phyloP scores from a whole-genome alignment of 2,329 filamentous ascomycete species.

The Sphaerulina populicola region DNA sequence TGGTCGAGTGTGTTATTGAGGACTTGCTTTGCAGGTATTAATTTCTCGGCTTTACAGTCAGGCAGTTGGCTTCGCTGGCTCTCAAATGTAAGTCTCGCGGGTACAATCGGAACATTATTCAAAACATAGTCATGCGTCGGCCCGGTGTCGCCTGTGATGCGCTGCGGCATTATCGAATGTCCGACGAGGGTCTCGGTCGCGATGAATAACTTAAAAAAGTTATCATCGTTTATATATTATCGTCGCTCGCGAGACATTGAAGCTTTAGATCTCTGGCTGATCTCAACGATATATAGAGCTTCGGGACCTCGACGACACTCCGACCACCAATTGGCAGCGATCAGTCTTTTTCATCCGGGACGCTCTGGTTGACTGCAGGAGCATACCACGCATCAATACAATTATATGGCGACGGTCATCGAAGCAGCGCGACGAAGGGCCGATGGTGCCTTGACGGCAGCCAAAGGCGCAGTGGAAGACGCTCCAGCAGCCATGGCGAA shows the following conservation, averaged over 20 bases:
- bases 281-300: no score
- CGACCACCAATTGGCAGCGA: no score
- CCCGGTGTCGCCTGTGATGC: constrained; percentile 1
- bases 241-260: no score
- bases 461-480: constrained; percentile 30
- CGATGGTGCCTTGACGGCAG: constrained; percentile 26
- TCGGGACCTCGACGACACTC: no score
- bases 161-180: not conserved
- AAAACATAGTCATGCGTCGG: not conserved
- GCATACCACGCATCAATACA: not conserved
- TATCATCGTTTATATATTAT: not conserved
- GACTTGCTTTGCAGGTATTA: not conserved
- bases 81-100: constrained; percentile 13
- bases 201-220: not conserved
- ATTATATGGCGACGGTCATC: constrained; percentile 33
- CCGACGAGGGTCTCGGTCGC: constrained; percentile 8
- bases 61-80: constrained; percentile 7
- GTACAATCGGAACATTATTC: constrained; percentile 11
- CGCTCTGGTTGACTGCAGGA: no score
- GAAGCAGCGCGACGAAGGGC: constrained; percentile 38
- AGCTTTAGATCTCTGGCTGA: no score
- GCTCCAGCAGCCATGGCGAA: constrained; percentile 29
- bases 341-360: no score
- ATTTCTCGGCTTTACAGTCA: constrained; percentile 10
- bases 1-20: not conserved